A percentile compares a stretch with the other conserved stretches of the same genome.
phyloP scores from a whole-genome alignment of 345 rosid species.

The Cardamine resedifolia region DNA sequence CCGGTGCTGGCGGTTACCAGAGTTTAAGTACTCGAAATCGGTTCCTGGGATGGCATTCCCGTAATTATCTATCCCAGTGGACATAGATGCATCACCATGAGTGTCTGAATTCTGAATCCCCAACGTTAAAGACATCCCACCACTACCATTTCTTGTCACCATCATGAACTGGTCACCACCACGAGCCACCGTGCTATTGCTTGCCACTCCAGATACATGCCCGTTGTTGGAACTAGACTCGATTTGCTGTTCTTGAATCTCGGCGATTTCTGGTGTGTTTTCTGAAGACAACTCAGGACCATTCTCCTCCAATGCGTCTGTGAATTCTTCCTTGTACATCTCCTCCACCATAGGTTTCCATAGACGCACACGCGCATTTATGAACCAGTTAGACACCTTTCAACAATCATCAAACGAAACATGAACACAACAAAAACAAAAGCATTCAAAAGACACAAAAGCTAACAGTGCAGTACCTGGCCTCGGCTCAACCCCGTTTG shows the following conservation, averaged over 20 bases:
- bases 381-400: slow-evolving; percentile 98
- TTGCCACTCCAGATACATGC: slow-evolving; percentile 39
- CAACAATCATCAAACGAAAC: not conserved
- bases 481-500: slow-evolving; percentile 96
- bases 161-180: slow-evolving; percentile 52
- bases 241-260: slow-evolving; percentile 44
- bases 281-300: slow-evolving; percentile 77
- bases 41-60: slow-evolving; percentile 43
- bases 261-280: slow-evolving; percentile 48
- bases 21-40: slow-evolving; percentile 57
- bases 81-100: slow-evolving; percentile 53
- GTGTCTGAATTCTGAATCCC: slow-evolving; percentile 75
- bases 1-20: slow-evolving; percentile 60
- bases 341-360: slow-evolving; percentile 99
- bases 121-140: slow-evolving; percentile 75
- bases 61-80: slow-evolving; percentile 43
- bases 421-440: not conserved
- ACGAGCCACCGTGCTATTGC: slow-evolving; percentile 41
- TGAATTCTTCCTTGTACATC: slow-evolving; percentile 96
- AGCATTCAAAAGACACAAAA: not conserved
- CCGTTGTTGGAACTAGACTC: slow-evolving; percentile 40
- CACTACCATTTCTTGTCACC: slow-evolving; percentile 57
- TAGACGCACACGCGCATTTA: slow-evolving; percentile 95
- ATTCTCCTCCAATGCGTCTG: slow-evolving; percentile 56
- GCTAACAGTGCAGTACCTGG: slow-evolving; percentile 55